Percentiles rank a stretch among this genome's conserved stretches.
These are phyloP conservation scores for Eucalyptus victrix DNA, from an alignment of 345 rosid species.

Conservation along the genomic window DNA sequence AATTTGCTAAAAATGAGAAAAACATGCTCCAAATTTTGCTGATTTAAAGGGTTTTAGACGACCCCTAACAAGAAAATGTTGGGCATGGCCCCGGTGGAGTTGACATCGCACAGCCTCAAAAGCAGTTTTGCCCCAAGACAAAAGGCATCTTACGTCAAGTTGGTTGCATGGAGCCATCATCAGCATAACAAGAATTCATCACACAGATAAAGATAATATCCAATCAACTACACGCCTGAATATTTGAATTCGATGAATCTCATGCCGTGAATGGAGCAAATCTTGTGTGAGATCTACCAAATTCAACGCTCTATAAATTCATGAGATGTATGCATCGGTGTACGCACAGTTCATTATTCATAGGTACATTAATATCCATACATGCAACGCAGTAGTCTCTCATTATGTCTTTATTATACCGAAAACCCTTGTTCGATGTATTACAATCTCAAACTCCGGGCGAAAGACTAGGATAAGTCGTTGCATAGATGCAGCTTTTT, in stretches of 20 bases:
- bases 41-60: not conserved
- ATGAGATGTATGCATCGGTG: not conserved
- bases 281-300: not conserved
- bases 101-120: not conserved
- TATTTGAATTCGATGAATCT: not conserved
- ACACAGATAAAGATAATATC: not conserved
- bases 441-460: no score
- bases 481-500: no score
- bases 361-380: no score
- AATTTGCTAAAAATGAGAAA: not conserved
- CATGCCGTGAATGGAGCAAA: not conserved
- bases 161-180: not conserved
- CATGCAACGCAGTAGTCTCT: not conserved
- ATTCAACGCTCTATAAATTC: not conserved
- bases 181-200: not conserved
- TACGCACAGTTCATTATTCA: rapidly evolving
- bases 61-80: not conserved
- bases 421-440: not conserved
- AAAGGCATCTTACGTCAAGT: not conserved
- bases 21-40: not conserved
- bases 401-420: not conserved
- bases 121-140: not conserved
- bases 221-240: not conserved
- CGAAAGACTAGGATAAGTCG: no score
- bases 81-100: not conserved